A percentile compares a stretch with the other conserved stretches of the same genome.
Conservation (phyloP, 768 basidiomycete species). For the Kwoniella heveanensis region DNA sequence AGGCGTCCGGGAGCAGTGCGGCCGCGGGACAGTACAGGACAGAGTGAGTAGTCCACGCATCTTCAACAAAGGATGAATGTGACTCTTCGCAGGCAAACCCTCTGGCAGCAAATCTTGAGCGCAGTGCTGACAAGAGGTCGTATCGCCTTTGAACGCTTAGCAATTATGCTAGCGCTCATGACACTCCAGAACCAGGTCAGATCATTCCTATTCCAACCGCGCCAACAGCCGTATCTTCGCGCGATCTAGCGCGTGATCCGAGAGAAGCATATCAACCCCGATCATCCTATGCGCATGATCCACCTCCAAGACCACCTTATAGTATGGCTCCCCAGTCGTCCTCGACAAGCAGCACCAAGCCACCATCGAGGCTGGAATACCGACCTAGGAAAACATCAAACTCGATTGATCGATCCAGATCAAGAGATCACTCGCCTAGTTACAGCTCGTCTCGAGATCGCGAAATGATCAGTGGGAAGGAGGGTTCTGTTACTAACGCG, state of each 20-base stretch:
- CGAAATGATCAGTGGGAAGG: not conserved
- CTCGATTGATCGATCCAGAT: not conserved
- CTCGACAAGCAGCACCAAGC: not conserved
- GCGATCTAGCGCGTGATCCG: too few species aligned
- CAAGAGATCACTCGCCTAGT: not conserved
- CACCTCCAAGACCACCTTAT: not conserved
- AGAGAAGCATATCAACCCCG: not conserved
- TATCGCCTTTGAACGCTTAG: too few species aligned
- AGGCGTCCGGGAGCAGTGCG: not conserved
- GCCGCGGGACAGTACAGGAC: not conserved
- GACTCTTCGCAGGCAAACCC: too few species aligned
- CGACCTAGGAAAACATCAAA: not conserved
- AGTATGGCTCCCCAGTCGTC: not conserved
- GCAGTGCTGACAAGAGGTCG: too few species aligned
- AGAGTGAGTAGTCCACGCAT: too few species aligned
- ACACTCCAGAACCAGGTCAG: not conserved
- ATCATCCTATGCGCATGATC: not conserved
- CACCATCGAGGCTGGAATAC: not conserved
- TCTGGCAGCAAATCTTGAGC: too few species aligned
- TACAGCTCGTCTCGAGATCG: not conserved
- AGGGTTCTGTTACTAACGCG: slow-evolving; percentile 11
- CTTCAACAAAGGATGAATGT: too few species aligned
- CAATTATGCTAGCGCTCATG: too few species aligned
- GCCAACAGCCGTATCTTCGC: not conserved
- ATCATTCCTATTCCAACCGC: not conserved